Percentiles rank a stretch among this genome's conserved stretches.
Evolutionary conservation across 2,329 filamentous ascomycete genomes (phyloP).

Genomic region (Aureobasidium melanogenum): DNA sequence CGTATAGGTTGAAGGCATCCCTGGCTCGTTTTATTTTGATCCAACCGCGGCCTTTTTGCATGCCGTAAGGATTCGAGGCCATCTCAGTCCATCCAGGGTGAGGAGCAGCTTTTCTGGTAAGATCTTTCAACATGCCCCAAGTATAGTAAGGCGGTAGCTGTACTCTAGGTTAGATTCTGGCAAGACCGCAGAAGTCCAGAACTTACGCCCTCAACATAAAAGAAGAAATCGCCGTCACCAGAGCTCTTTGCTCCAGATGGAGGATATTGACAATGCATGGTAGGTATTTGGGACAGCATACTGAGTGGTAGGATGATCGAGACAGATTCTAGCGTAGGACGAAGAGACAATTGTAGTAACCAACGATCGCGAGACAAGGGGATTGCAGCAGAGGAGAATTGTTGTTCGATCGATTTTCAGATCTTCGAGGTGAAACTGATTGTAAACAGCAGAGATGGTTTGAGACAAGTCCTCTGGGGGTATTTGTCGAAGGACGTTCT

Average conservation of each 20-base stretch:
- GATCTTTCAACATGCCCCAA: slow-evolving; percentile 11
- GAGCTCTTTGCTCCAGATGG: not conserved
- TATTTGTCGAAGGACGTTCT: not conserved
- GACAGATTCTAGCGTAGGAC: not conserved
- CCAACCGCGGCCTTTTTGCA: slow-evolving; percentile 4
- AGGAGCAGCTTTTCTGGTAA: slow-evolving; percentile 7
- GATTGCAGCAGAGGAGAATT: not conserved
- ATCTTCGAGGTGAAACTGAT: not conserved
- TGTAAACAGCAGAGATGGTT: not conserved
- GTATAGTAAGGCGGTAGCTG: slow-evolving; percentile 12
- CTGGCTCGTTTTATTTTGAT: slow-evolving; percentile 1
- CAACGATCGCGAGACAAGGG: not conserved
- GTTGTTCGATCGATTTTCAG: not conserved
- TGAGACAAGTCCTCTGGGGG: not conserved
- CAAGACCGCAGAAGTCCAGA: no score
- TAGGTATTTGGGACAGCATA: not conserved
- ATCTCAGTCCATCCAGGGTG: slow-evolving; percentile 10
- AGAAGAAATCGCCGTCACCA: slow-evolving; percentile 7
- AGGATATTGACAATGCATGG: not conserved
- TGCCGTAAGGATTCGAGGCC: slow-evolving; percentile 1
- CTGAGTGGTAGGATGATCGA: not conserved
- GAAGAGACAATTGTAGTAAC: not conserved
- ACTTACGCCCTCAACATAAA: slow-evolving; percentile 12
- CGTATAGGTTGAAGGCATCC: slow-evolving; percentile 10
- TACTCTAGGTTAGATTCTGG: not conserved